phyloP scores from a whole-genome alignment of 257 asterid genomes.

The Lantana camara region DNA sequence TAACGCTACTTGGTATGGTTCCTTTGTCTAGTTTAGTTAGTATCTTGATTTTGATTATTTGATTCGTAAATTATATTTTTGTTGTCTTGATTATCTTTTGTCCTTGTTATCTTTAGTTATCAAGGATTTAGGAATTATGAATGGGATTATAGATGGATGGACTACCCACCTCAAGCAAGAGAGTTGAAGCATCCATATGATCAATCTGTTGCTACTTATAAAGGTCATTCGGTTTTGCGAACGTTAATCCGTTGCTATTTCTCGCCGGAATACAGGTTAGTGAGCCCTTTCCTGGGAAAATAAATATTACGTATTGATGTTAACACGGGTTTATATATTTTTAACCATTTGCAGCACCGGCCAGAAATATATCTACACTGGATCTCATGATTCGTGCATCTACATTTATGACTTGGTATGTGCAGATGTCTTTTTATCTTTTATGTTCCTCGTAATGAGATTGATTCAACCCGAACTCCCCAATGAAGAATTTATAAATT shows the following conservation, averaged over 20 bases:
- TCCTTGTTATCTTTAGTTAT: slow-evolving; percentile 45
- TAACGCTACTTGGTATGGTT: slow-evolving; percentile 49
- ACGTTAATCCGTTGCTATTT: slow-evolving; percentile 89
- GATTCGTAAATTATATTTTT: too few relatives aligned
- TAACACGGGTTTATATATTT: not conserved
- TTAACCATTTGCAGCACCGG: slow-evolving; percentile 68
- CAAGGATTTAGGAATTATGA: slow-evolving; percentile 57
- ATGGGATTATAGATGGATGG: slow-evolving; percentile 99
- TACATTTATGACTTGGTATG: slow-evolving; percentile 87
- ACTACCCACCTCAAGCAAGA: slow-evolving; percentile 74
- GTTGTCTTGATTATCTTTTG: not conserved
- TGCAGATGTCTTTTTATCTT: slow-evolving; percentile 9
- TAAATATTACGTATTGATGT: too few relatives aligned
- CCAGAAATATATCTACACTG: slow-evolving; percentile 91
- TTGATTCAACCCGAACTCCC: too few relatives aligned
- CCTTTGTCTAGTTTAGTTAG: not conserved
- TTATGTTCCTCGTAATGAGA: too few relatives aligned
- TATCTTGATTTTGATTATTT: not conserved
- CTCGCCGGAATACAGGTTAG: slow-evolving; percentile 84
- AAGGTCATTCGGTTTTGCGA: slow-evolving; percentile 85
- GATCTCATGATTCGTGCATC: slow-evolving; percentile 73
- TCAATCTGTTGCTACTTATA: slow-evolving; percentile 74
- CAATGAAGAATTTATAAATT: too few relatives aligned
- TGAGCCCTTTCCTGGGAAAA: too few relatives aligned
- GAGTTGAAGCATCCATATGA: slow-evolving; percentile 71